Base-by-base conservation (phyloP, 805 yeast genomes). In the Yarrowia phangngaensis region DNA sequence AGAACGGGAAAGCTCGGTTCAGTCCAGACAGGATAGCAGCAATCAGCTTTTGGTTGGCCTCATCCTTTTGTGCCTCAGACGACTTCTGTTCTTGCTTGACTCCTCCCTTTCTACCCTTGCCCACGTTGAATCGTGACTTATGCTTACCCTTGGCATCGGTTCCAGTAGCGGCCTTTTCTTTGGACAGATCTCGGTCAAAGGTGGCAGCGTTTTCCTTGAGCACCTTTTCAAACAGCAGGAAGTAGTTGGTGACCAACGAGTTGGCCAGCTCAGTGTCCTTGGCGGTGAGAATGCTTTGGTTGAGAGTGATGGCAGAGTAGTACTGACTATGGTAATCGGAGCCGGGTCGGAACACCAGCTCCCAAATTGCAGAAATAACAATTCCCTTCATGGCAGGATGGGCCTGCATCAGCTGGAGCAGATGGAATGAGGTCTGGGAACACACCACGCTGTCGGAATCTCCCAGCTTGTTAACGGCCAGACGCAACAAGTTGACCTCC, bases 301-400 rank as follows among this genome's bases (percentile, higher is more conserved):
- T 90, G 56, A 92, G 72, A 0, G 97, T 85, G 55, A 89, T 76
- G 4, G 87, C 77, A 3, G 96, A 78, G 64, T 89, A 92, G 64
- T 92, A 92, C 53, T 84, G 79, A 6, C 95, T 79, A 60, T 88
- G 95, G 65, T 87, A 84, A 53, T 87, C 97, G 22, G 62, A 58
- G 26, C 80, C 80, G 43, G 80, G 76, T 59, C 84, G 78, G 65
- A 86, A 82, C 23, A 87, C 71, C 45, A 82, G 74, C 63, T 92
- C 97, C 41, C 84, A 76, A 28, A 90, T 82, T 4, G 92, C 71
- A 54, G 86, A 86, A 30, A 82, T 75, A 29, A 92, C 72, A 51
- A 90, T 78, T 47, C 76, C 69, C 65, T 88, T 90, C 97, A 92
- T 92, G 41, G 92, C 92, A 14, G 98, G 98, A 64, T 92, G 98